Base-by-base conservation (phyloP, 108 stramenopile species). In the Cyclostephanos invisitatus region DNA sequence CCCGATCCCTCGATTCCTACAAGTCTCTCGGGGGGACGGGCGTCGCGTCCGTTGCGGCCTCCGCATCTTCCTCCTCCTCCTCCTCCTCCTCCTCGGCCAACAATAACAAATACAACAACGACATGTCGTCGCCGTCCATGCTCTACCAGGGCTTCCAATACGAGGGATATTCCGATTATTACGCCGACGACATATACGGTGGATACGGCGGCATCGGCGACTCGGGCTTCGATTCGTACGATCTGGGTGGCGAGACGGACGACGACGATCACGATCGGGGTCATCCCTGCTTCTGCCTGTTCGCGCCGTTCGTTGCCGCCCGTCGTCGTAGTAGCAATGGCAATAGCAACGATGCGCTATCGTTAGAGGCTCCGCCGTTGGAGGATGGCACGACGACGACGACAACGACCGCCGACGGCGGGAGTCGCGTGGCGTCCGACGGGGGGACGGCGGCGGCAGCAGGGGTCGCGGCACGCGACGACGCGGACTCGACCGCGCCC, bases 161-260 rank as follows among this genome's bases (percentile, higher is more conserved):
- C 42, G 80, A 81, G 70, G 80, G 75, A 25, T 81, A 76, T 27
- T 40, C 60, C 14, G 80, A 81, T 38, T 81, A 81, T 42, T 81
- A 81, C 49, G 55, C 64, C 42, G 75, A 76, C 18, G 70, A 77
- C 44, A 2, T 32, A 32, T 77, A 61, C 48, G 47, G 38, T n/a
- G n/a, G n/a, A n/a, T n/a, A n/a, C 36, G 63, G 44, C 42, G 63
- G 60, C 55, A 70, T n/a, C n/a, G n/a, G n/a, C n/a, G n/a, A n/a
- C n/a, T n/a, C n/a, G n/a, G n/a, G 48, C 44, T 50, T 56, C 48
- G 70, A 51, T 42, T 36, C 66, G 40, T 22, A 59, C 25, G 65
- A 56, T 5, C 21, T 20, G 3, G 32, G 64, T n/a, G 28, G 28
- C 2, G 62, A 2, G 28, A 40, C 24, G 12, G 8, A 63, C 11